Base-by-base conservation (phyloP, 345 rosid species). In the Aquilaria yunnanensis region DNA sequence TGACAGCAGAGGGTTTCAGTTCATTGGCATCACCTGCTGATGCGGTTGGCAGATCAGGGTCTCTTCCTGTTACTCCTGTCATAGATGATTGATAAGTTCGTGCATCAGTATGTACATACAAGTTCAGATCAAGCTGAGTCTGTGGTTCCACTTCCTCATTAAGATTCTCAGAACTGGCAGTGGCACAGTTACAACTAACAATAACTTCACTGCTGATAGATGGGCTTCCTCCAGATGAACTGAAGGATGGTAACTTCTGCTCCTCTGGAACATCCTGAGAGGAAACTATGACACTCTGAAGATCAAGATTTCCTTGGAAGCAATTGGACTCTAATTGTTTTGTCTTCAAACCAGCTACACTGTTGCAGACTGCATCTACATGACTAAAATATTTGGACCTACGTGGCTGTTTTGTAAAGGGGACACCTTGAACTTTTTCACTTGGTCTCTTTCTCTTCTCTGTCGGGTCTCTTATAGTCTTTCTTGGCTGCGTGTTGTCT, bases 241-340 rank as follows among this genome's bases (percentile, higher is more conserved):
- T 60, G 46, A 64, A 54, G 10, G 69, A 65, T 56, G 81, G 54
- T 32, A 66, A 47, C 58, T 64, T 74, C 73, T 73, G 74, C 54
- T 61, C 66, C 45, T 67, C 48, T n/a, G 62, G 69, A 59, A 69
- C 73, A 2, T 3, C 60, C 45, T 56, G 60, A 58, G 61, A 65
- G 56, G 47, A 51, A 16, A 60, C 34, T 11, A 61, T 66, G 31
- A 47, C 76, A 37, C 32, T 55, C 52, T 37, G 43, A 37, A 46
- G 31, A 30, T 47, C 47, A 58, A 33, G 66, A 67, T 62, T 62
- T 14, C 66, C 64, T 54, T 47, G 53, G 32, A 43, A 14, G 57
- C 70, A 67, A 49, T 51, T 57, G 41, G 55, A 56, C 61, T 59
- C 69, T 29, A 53, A 74, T 69, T 62, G 66, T 63, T 71, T 74